A percentile compares a stretch with the other conserved stretches of the same genome.
phyloP scores from a whole-genome alignment of 2,329 filamentous ascomycete species.

The Hymenotorrendiella dingleyae region DNA sequence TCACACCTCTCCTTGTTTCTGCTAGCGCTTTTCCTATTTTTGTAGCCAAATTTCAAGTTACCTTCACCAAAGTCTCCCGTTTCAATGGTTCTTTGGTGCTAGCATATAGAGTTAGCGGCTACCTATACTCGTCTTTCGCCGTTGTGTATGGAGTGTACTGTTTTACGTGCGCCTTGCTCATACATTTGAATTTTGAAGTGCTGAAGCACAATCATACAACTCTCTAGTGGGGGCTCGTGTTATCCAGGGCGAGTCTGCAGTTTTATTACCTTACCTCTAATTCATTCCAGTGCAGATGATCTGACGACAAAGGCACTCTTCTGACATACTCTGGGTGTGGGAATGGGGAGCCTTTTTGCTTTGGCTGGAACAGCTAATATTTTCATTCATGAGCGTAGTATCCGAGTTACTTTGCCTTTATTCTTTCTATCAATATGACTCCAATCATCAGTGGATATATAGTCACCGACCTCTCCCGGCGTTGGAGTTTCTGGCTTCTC shows the following conservation, averaged over 20 bases:
- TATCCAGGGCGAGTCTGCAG: background rate
- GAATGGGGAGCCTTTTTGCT: conserved; percentile 13
- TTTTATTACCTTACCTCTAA: background rate
- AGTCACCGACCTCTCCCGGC: conserved; percentile 27
- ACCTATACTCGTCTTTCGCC: background rate
- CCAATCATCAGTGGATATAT: conserved; percentile 34
- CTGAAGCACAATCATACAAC: background rate
- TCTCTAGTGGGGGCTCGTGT: background rate
- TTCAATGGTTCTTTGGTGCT: background rate
- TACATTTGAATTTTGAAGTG: background rate
- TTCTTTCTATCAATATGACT: conserved; percentile 5
- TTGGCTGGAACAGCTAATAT: conserved; percentile 13
- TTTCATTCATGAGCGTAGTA: conserved; percentile 13
- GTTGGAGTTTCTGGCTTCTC: conserved; percentile 16
- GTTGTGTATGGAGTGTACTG: background rate
- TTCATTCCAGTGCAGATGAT: too few relatives aligned
- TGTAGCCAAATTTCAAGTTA: background rate
- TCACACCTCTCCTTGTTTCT: too few relatives aligned
- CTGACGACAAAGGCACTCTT: too few relatives aligned
- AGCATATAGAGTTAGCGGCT: background rate
- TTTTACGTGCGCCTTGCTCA: background rate
- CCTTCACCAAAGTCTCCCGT: background rate
- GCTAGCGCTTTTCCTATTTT: background rate
- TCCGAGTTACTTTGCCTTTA: conserved; percentile 11
- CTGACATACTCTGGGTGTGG: conserved; percentile 2